phyloP scores from a whole-genome alignment of 495 filamentous ascomycete species.

The Xylaria grammica region DNA sequence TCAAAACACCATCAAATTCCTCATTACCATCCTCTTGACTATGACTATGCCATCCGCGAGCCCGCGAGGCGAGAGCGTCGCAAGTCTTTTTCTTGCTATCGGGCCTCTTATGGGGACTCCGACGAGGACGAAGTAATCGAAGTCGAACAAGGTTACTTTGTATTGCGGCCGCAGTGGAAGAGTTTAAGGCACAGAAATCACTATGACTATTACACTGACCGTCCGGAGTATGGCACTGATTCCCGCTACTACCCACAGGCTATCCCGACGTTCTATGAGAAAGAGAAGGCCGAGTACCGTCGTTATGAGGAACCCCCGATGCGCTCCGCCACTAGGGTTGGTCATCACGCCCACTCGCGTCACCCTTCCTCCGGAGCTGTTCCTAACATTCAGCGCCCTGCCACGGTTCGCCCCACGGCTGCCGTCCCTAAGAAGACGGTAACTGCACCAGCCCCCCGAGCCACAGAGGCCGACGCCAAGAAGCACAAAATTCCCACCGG shows the following conservation, averaged over 20 bases:
- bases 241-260: conserved; percentile 60
- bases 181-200: conserved; percentile 43
- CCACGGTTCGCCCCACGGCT: conserved; percentile 48
- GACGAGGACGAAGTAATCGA: conserved; percentile 66
- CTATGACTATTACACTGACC: conserved; percentile 44
- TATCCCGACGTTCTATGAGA: conserved; percentile 44
- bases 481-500: conserved; percentile 83
- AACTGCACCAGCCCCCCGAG: conserved; percentile 5
- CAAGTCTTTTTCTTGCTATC: conserved; percentile 58
- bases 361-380: conserved; percentile 50
- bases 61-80: conserved; percentile 48
- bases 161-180: conserved; percentile 46
- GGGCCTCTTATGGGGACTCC: conserved; percentile 63
- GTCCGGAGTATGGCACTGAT: conserved; percentile 60
- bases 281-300: conserved; percentile 46
- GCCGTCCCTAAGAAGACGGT: conserved; percentile 36
- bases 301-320: conserved; percentile 42
- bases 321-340: conserved; percentile 49
- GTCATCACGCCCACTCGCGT: conserved; percentile 46
- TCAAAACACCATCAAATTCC: conserved; percentile 37
- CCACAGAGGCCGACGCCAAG: conserved; percentile 84
- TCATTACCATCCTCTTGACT: conserved; percentile 3
- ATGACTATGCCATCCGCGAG: conserved; percentile 11
- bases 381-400: conserved; percentile 42
- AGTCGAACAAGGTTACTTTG: conserved; percentile 50